A percentile compares a stretch with the other conserved stretches of the same genome.
These are phyloP conservation scores for Pinus albicaulis DNA, from an alignment of 75 land plant species.

Conservation along the genomic window DNA sequence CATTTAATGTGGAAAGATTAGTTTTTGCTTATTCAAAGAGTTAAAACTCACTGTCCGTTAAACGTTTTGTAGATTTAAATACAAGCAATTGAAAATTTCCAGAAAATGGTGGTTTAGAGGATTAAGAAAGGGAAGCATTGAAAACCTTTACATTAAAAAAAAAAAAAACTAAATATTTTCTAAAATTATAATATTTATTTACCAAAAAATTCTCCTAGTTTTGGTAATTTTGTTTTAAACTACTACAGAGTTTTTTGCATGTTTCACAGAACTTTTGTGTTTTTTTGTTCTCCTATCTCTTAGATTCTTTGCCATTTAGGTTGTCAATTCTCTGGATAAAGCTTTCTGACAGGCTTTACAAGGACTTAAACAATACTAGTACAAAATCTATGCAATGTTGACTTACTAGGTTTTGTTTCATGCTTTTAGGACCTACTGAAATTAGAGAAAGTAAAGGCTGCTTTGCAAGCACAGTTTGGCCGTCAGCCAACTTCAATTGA, in stretches of 20 bases:
- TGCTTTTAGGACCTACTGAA: slow-evolving; percentile 51
- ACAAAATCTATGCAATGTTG: background rate
- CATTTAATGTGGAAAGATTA: background rate
- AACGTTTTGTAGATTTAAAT: background rate
- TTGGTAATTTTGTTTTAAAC: background rate
- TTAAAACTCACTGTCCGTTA: background rate
- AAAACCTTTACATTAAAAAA: background rate
- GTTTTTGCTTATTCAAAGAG: background rate
- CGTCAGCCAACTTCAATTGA: slow-evolving; percentile 78
- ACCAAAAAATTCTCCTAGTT: background rate
- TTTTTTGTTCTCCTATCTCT: background rate
- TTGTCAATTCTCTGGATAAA: background rate
- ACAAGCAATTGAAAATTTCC: background rate
- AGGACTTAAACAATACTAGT: background rate
- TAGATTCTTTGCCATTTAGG: background rate
- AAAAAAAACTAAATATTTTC: background rate
- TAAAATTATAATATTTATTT: background rate
- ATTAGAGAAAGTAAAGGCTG: slow-evolving; percentile 50
- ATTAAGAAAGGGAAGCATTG: slow-evolving; percentile 1
- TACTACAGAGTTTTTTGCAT: background rate
- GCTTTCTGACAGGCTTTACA: background rate
- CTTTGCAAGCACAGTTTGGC: slow-evolving; percentile 49
- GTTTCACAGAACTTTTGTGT: background rate
- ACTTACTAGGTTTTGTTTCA: background rate
- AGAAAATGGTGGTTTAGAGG: background rate